Conservation (phyloP, 2,329 filamentous ascomycete species). For the Fusarium neocosmosporiellum region DNA sequence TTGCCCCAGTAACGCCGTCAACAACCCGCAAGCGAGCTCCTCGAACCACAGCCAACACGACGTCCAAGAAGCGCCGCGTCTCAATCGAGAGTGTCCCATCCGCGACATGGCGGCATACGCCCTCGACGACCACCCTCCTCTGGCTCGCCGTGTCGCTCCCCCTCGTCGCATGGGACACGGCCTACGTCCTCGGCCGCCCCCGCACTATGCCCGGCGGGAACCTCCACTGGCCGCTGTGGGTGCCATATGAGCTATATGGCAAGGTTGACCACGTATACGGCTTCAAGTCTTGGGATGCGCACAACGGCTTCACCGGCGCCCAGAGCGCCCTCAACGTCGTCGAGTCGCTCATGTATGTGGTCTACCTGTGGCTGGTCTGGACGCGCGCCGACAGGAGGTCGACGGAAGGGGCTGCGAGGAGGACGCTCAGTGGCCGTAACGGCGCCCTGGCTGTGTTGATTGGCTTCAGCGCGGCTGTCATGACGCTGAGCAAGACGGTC, state of each 20-base stretch:
- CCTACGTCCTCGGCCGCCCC: conserved; percentile 83
- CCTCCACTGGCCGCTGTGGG: conserved; percentile 78
- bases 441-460: conserved; percentile 60
- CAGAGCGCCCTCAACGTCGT: conserved; percentile 77
- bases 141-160: conserved; percentile 83
- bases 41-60: conserved; percentile 15
- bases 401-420: conserved; percentile 39
- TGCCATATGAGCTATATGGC: conserved; percentile 84
- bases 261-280: conserved; percentile 85
- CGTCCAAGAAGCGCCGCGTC: conserved; percentile 24
- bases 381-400: conserved; percentile 15
- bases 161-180: conserved; percentile 83
- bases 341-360: conserved; percentile 73
- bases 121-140: conserved; percentile 61
- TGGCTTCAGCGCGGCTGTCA: conserved; percentile 65
- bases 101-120: conserved; percentile 57
- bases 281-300: conserved; percentile 73
- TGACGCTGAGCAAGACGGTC: conserved; percentile 72
- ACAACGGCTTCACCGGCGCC: conserved; percentile 81
- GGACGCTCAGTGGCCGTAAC: conserved; percentile 53
- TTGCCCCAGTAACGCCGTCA: conserved; percentile 18
- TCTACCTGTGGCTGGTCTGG: conserved; percentile 61
- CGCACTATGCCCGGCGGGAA: conserved; percentile 83
- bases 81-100: not conserved
- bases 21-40: conserved; percentile 31